Evolutionary conservation across 164 flowering plant species (phyloP).

Genomic region (Chloranthus sessilifolius): DNA sequence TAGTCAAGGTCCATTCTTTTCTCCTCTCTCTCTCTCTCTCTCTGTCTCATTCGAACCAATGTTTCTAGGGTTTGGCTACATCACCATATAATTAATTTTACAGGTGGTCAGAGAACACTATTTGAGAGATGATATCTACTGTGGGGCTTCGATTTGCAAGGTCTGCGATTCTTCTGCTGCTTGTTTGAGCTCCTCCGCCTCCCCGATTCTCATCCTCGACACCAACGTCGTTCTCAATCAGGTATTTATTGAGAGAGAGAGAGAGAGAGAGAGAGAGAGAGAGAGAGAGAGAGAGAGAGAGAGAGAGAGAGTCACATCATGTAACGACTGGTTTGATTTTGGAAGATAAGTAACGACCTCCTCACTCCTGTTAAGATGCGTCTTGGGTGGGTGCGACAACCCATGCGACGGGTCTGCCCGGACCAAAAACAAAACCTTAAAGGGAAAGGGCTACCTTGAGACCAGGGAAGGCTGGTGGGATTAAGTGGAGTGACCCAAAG

Average conservation of each 20-base stretch:
- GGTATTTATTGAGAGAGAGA: constrained; percentile 45
- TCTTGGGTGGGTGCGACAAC: too few relatives aligned
- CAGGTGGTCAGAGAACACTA: constrained; percentile 87
- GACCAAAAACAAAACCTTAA: too few relatives aligned
- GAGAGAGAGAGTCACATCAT: too few relatives aligned
- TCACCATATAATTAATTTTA: neutral
- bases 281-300: too few relatives aligned
- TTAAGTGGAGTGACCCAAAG: too few relatives aligned
- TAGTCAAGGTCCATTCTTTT: constrained; percentile 43
- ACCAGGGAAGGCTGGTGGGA: too few relatives aligned
- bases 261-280: too few relatives aligned
- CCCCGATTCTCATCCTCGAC: constrained; percentile 66
- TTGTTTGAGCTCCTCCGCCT: constrained; percentile 40
- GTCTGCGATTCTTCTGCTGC: constrained; percentile 56
- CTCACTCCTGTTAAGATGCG: too few relatives aligned
- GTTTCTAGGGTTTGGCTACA: neutral
- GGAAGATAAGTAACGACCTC: too few relatives aligned
- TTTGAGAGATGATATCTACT: constrained; percentile 81
- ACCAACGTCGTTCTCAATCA: constrained; percentile 93
- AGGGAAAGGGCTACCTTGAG: too few relatives aligned
- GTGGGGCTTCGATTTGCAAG: constrained; percentile 65
- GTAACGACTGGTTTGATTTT: neutral
- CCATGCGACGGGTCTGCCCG: too few relatives aligned
- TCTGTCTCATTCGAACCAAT: neutral
- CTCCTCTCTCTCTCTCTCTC: neutral